These are phyloP conservation scores for Colletotrichum tabaci DNA, from an alignment of 2,329 filamentous ascomycete species.

Conservation along the genomic window DNA sequence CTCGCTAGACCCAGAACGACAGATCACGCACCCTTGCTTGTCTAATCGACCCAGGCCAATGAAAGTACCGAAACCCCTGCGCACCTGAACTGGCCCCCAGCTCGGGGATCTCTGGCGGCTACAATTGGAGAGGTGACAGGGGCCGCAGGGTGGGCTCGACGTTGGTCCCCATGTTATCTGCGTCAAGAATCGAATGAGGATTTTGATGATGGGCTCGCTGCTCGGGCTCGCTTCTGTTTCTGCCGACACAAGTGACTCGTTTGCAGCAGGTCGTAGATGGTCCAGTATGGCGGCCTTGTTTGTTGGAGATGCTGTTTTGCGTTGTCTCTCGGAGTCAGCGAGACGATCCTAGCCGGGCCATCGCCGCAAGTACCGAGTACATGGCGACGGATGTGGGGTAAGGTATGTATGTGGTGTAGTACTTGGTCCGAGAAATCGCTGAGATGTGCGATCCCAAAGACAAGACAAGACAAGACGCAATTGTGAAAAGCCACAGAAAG, in stretches of 20 bases:
- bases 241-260: slow-evolving; percentile 23
- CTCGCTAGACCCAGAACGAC: slow-evolving; percentile 44
- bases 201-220: slow-evolving; percentile 9
- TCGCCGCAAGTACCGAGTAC: slow-evolving; percentile 38
- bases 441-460: slow-evolving; percentile 33
- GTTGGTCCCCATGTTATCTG: neutral
- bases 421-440: slow-evolving; percentile 21
- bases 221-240: slow-evolving; percentile 21
- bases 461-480: slow-evolving; percentile 6
- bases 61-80: slow-evolving; percentile 50
- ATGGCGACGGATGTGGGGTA: neutral
- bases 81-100: slow-evolving; percentile 46
- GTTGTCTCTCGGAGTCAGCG: slow-evolving; percentile 38
- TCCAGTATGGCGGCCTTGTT: neutral
- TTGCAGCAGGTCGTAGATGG: neutral
- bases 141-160: slow-evolving; percentile 1
- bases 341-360: slow-evolving; percentile 32
- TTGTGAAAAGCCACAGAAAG: slow-evolving; percentile 35
- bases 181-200: neutral
- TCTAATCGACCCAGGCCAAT: slow-evolving; percentile 53
- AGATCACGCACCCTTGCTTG: slow-evolving; percentile 46
- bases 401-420: neutral
- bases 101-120: slow-evolving; percentile 51
- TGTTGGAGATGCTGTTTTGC: neutral
- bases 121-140: slow-evolving; percentile 50